Evolutionary conservation across 345 rosid genomes (phyloP).

Genomic region (Citrus reticulata): DNA sequence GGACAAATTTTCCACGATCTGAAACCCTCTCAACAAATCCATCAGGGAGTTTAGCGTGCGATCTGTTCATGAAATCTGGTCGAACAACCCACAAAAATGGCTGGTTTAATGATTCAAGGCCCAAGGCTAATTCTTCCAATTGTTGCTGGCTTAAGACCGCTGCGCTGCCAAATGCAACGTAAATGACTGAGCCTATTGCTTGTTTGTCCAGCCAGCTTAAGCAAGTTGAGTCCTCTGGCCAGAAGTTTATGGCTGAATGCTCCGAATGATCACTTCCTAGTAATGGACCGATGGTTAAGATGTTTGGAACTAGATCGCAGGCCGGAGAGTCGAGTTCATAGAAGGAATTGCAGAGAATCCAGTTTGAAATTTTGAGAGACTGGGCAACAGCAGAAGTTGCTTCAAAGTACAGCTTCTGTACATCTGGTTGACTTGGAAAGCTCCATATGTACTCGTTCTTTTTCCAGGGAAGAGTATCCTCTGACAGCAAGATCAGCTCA

Average conservation of each 20-base stretch:
- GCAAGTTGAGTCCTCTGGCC: conserved; percentile 30
- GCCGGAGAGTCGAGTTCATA: conserved; percentile 23
- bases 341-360: conserved; percentile 21
- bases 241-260: conserved; percentile 12
- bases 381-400: not conserved
- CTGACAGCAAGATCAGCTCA: conserved; percentile 13
- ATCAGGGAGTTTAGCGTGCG: not conserved
- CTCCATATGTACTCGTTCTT: conserved; percentile 21
- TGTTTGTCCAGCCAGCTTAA: conserved; percentile 42
- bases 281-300: conserved; percentile 32
- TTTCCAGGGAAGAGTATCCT: conserved; percentile 18
- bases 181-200: conserved; percentile 31
- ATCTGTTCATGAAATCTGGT: conserved; percentile 2
- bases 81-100: conserved; percentile 38
- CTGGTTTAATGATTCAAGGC: conserved; percentile 19
- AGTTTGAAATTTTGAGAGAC: conserved; percentile 4
- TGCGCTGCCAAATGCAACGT: conserved; percentile 45
- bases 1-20: conserved; percentile 16
- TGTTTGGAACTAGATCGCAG: conserved; percentile 11
- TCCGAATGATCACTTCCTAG: not conserved
- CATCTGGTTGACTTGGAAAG: not conserved
- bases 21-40: conserved; percentile 24
- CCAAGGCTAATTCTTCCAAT: conserved; percentile 32
- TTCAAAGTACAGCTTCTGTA: not conserved
- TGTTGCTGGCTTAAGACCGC: conserved; percentile 20